Conservation (phyloP, 2,329 filamentous ascomycete species). For the Diaporthe sp. region DNA sequence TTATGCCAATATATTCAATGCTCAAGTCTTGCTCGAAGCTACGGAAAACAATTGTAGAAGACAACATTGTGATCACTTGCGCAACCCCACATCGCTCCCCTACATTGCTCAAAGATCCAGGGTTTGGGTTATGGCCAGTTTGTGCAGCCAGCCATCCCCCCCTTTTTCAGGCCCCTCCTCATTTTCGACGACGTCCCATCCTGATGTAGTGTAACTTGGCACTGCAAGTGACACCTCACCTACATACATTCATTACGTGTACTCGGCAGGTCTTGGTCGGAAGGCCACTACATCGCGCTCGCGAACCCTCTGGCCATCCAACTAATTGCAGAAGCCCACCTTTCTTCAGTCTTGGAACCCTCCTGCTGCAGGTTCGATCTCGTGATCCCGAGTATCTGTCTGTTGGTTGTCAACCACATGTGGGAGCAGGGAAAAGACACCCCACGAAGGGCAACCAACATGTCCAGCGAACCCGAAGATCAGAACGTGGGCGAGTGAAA, state of each 20-base stretch:
- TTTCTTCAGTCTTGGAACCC: background rate
- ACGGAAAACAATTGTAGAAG: no score
- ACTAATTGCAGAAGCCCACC: background rate
- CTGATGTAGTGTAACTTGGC: slow-evolving; percentile 10
- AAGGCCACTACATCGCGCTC: background rate
- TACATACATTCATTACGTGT: background rate
- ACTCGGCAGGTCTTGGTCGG: background rate
- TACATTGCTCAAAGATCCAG: background rate
- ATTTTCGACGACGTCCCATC: background rate
- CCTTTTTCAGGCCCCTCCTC: background rate
- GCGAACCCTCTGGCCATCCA: background rate
- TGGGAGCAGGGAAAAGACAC: background rate
- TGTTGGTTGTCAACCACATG: background rate
- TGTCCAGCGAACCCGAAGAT: background rate
- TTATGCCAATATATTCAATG: no score
- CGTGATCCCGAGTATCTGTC: background rate
- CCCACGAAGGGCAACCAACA: background rate
- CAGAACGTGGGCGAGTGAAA: background rate
- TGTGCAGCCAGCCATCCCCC: slow-evolving; percentile 4
- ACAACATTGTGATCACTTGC: background rate
- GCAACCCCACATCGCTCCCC: background rate
- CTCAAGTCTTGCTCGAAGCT: background rate
- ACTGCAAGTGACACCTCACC: slow-evolving; percentile 1
- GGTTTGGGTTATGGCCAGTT: background rate
- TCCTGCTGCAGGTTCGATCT: background rate